These are phyloP conservation scores for Aspergillus piperis DNA, from an alignment of 2,329 filamentous ascomycete genomes.

Conservation along the genomic window DNA sequence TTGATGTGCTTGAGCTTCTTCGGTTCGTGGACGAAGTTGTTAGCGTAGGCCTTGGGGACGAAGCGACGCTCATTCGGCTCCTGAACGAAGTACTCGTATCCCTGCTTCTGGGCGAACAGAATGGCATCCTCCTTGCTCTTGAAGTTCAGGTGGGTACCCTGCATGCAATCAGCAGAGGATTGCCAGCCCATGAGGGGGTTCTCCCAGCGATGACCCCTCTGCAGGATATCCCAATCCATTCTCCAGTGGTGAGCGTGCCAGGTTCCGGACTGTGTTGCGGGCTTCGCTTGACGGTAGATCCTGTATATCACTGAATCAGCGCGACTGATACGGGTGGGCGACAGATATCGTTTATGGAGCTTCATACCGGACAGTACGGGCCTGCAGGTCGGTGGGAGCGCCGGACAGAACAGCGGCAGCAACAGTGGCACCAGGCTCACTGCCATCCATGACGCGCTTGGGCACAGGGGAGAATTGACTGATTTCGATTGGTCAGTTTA, in stretches of 20 bases:
- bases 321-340: not conserved
- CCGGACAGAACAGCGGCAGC: constrained; percentile 87
- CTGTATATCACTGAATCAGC: constrained; percentile 49
- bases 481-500: constrained; percentile 30
- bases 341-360: constrained; percentile 14
- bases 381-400: constrained; percentile 90
- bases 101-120: constrained; percentile 94
- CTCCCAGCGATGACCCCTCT: constrained; percentile 96
- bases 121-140: constrained; percentile 93
- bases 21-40: constrained; percentile 86
- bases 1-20: constrained; percentile 85
- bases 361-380: constrained; percentile 79
- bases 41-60: constrained; percentile 89
- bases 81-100: constrained; percentile 98
- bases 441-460: constrained; percentile 85
- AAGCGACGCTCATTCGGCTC: constrained; percentile 89
- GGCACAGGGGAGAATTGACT: constrained; percentile 91
- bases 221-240: constrained; percentile 96
- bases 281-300: constrained; percentile 88
- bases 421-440: constrained; percentile 72
- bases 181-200: constrained; percentile 99
- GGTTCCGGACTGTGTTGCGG: constrained; percentile 92
- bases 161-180: constrained; percentile 91
- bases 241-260: constrained; percentile 87
- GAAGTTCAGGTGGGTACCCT: constrained; percentile 89